These are phyloP conservation scores for Helichrysum umbraculigerum DNA, from an alignment of 129 eudicot species.

Conservation along the genomic window DNA sequence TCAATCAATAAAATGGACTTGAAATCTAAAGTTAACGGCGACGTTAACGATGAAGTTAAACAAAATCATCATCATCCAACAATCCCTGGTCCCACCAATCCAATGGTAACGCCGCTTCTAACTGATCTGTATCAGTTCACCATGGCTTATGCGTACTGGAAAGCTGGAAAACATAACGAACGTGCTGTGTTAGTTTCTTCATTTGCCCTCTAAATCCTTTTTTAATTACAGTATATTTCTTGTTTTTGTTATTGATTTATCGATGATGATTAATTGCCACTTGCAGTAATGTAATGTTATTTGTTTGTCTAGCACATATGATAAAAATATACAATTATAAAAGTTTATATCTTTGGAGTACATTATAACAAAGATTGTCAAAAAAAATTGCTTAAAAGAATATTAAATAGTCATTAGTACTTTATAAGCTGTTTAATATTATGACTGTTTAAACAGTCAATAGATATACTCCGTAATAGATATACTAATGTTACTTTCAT, in stretches of 20 bases:
- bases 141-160: constrained; percentile 99
- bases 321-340: too few species aligned
- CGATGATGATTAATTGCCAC: background rate
- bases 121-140: constrained; percentile 95
- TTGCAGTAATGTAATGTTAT: background rate
- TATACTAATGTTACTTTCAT: too few species aligned
- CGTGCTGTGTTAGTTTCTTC: constrained; percentile 72
- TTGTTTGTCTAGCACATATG: background rate
- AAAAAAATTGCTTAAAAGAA: background rate
- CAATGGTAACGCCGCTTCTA: constrained; percentile 90
- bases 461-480: too few species aligned
- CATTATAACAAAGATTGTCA: background rate
- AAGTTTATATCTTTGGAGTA: background rate
- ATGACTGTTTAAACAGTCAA: too few species aligned
- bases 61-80: constrained; percentile 18
- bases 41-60: constrained; percentile 20
- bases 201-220: background rate
- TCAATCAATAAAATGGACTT: constrained; percentile 17
- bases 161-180: constrained; percentile 92
- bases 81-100: constrained; percentile 76
- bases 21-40: constrained; percentile 51
- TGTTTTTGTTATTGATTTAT: background rate
- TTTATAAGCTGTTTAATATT: too few species aligned
- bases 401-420: background rate
- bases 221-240: too few species aligned